A percentile compares a stretch with the other conserved stretches of the same genome.
phyloP scores from a whole-genome alignment of 176 grass and related monocot species.

The Ensete glaucum region DNA sequence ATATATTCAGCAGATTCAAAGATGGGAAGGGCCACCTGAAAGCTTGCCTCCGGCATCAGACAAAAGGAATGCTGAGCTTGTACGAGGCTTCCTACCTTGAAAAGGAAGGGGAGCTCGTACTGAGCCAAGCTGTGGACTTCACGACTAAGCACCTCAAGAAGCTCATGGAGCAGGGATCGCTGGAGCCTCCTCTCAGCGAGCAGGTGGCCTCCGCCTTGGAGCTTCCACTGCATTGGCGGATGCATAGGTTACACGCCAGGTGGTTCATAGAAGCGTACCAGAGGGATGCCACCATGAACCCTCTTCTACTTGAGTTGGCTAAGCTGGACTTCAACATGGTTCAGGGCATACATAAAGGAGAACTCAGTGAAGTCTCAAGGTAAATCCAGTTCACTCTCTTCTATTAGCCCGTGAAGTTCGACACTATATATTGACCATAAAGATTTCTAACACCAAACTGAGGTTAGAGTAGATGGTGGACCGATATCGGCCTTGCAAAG shows the following conservation, averaged over 20 bases:
- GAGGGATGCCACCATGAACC: constrained; percentile 1
- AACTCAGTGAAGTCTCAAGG: constrained; percentile 25
- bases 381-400: not conserved
- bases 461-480: constrained; percentile 22
- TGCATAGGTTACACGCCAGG: constrained; percentile 14
- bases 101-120: constrained; percentile 15
- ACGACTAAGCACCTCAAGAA: constrained; percentile 17
- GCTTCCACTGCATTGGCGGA: constrained; percentile 27
- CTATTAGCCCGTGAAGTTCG: not conserved
- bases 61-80: constrained; percentile 15
- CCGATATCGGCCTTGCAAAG: constrained; percentile 2
- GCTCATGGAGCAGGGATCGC: not conserved
- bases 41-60: not conserved
- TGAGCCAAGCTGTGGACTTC: constrained; percentile 17
- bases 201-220: constrained; percentile 17
- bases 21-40: not conserved
- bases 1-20: not conserved
- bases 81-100: constrained; percentile 16
- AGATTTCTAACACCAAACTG: no score
- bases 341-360: constrained; percentile 13
- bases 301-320: constrained; percentile 19
- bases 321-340: constrained; percentile 30
- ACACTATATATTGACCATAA: no score
- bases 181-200: constrained; percentile 4
- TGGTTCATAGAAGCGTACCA: constrained; percentile 24